phyloP scores from a whole-genome alignment of 1,284 basidiomycete genomes.

The Ustilago lituana region DNA sequence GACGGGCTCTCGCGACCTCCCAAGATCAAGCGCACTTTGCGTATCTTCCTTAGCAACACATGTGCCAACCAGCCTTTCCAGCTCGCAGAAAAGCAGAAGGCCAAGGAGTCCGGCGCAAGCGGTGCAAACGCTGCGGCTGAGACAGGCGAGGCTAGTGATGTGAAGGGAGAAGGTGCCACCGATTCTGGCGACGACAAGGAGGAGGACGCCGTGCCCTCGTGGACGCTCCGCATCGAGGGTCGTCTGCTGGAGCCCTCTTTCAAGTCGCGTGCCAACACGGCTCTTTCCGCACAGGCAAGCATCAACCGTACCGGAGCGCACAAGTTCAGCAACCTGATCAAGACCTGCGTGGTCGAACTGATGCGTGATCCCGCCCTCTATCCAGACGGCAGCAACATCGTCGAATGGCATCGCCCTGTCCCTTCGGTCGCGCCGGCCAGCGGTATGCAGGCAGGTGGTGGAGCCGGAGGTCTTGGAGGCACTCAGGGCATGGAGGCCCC shows the following conservation, averaged over 20 bases:
- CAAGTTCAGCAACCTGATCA: slow-evolving; percentile 88
- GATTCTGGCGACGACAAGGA: slow-evolving; percentile 36
- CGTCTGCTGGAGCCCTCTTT: slow-evolving; percentile 74
- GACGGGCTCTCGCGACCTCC: slow-evolving; percentile 66
- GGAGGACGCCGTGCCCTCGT: slow-evolving; percentile 87
- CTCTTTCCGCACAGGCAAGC: slow-evolving; percentile 59
- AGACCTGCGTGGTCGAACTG: slow-evolving; percentile 84
- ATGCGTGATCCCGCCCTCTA: slow-evolving; percentile 84
- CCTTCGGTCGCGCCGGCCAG: slow-evolving; percentile 54
- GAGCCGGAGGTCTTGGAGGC: slow-evolving; percentile 48
- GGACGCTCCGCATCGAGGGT: slow-evolving; percentile 89
- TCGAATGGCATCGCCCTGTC: slow-evolving; percentile 70
- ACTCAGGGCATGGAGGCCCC: slow-evolving; percentile 56
- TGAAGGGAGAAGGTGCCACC: slow-evolving; percentile 26
- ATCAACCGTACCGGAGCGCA: slow-evolving; percentile 57
- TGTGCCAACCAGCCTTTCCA: slow-evolving; percentile 77
- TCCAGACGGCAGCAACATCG: slow-evolving; percentile 70
- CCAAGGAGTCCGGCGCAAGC: slow-evolving; percentile 33
- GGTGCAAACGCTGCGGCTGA: slow-evolving; percentile 22
- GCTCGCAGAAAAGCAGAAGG: slow-evolving; percentile 55
- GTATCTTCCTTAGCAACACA: slow-evolving; percentile 88
- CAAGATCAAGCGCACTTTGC: slow-evolving; percentile 78
- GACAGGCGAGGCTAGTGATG: slow-evolving; percentile 23
- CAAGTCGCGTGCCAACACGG: slow-evolving; percentile 58
- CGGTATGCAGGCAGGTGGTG: slow-evolving; percentile 59